Conservation (phyloP, 306 rosid species). For the Lagenaria siceraria region DNA sequence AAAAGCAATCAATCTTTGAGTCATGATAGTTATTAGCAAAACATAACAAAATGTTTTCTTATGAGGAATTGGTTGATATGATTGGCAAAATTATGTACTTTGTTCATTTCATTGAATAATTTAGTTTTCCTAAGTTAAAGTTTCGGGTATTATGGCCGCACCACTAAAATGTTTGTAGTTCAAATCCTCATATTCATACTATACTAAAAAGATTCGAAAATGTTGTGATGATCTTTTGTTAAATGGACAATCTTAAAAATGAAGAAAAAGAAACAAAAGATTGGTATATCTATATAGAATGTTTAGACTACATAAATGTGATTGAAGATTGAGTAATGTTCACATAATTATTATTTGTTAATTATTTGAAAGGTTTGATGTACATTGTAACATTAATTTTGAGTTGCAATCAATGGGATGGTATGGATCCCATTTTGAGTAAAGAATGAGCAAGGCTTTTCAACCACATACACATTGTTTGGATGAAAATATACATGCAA, state of each 20-base stretch:
- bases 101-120: not conserved
- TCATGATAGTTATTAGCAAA: not conserved
- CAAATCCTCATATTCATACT: no score
- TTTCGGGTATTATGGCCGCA: no score
- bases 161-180: no score
- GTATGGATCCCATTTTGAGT: not conserved
- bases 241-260: not conserved
- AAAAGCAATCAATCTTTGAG: not conserved
- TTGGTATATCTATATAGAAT: not conserved
- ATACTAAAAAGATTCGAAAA: no score
- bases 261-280: not conserved
- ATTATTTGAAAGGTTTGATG: not conserved
- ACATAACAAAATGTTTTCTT: not conserved
- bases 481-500: slow-evolving; percentile 1
- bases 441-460: not conserved
- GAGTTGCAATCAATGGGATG: not conserved
- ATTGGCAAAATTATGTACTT: not conserved
- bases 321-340: not conserved
- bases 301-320: not conserved
- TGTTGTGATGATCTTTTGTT: not conserved
- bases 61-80: not conserved
- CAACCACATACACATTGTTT: not conserved
- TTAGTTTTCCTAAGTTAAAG: no score
- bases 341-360: not conserved
- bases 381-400: not conserved